Evolutionary conservation across 257 asterid species (phyloP), one percentile per base, ranked within the genome.

Genomic region (Rehmannia glutinosa): DNA sequence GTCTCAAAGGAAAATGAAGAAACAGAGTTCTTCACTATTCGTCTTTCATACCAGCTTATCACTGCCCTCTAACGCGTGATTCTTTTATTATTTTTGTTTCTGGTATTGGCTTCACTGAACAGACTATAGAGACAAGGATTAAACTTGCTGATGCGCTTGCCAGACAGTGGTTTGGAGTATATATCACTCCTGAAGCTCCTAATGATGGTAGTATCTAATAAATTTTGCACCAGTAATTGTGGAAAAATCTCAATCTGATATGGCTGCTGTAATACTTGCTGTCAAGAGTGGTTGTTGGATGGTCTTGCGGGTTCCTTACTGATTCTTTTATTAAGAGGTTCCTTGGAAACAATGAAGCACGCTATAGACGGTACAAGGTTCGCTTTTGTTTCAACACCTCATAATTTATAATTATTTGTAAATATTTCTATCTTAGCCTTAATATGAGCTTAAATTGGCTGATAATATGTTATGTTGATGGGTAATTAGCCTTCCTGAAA

Each of bases 271-370:
- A 30, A 62, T 80, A 72, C 42, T 63, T 71, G 13, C 53, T 75
- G 46, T 70, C 84, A 51, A 92, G 99, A 91, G 80, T 94, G 99
- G 99, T 83, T 94, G 84, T 64, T 94, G 87, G 99, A 94, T 66
- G 99, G 99, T 68, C 99, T 94, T 80, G 97, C 97, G 89, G 95
- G 73, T 94, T 91, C 74, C 83, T 94, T 73, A 82, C 99, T 19
- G 99, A 94, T 80, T 79, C 87, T 38, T 91, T 82, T 71, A 80
- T 94, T 58, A 91, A 91, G 84, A 80, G 86, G 71, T 88, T 78
- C 72, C 87, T 94, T 61, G 99, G 99, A 77, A 88, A 91, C 74
- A 94, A 94, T 77, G 99, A 94, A 87, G 99, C 97, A 50, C 96
- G 96, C 50, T 90, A 83, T 74, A 86, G 97, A 72, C 84, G 99